Conservation (phyloP, 1,139 yeast species). For the Ogataea hybrid region DNA sequence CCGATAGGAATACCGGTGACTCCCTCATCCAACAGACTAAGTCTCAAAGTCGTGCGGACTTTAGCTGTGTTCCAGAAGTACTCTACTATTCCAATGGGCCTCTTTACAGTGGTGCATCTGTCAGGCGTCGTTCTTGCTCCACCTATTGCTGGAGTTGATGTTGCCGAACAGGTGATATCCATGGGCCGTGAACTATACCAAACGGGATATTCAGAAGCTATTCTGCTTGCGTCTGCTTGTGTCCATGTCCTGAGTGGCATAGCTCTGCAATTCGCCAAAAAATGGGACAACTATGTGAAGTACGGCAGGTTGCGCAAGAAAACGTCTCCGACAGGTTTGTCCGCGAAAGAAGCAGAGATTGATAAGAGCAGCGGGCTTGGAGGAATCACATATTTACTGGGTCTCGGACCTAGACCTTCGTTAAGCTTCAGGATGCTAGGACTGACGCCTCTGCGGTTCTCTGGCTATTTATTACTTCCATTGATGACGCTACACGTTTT, state of each 20-base stretch:
- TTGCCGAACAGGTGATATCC: slow-evolving; percentile 57
- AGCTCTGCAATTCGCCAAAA: slow-evolving; percentile 41
- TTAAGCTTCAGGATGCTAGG: slow-evolving; percentile 39
- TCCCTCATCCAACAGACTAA: slow-evolving; percentile 11
- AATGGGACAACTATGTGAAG: slow-evolving; percentile 29
- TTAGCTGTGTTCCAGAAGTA: slow-evolving; percentile 48
- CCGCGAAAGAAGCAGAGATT: slow-evolving; percentile 31
- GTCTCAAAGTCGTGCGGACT: slow-evolving; percentile 18
- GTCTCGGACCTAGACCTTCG: slow-evolving; percentile 52
- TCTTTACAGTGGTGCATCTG: slow-evolving; percentile 59
- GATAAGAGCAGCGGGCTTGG: slow-evolving; percentile 56
- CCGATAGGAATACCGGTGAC: slow-evolving; percentile 20
- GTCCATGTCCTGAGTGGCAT: slow-evolving; percentile 58
- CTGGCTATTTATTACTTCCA: slow-evolving; percentile 57
- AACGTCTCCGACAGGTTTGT: slow-evolving; percentile 6
- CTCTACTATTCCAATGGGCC: slow-evolving; percentile 57
- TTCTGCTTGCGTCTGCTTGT: slow-evolving; percentile 44
- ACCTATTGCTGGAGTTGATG: slow-evolving; percentile 39
- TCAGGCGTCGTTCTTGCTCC: slow-evolving; percentile 59
- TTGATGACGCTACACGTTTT: slow-evolving; percentile 46
- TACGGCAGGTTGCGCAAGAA: slow-evolving; percentile 23
- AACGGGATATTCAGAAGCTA: slow-evolving; percentile 45
- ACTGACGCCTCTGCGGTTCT: slow-evolving; percentile 49
- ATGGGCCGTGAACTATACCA: slow-evolving; percentile 65
- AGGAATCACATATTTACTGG: slow-evolving; percentile 53